Evolutionary conservation across 176 grass and related monocot species (phyloP).

Genomic region (Poa pratensis): DNA sequence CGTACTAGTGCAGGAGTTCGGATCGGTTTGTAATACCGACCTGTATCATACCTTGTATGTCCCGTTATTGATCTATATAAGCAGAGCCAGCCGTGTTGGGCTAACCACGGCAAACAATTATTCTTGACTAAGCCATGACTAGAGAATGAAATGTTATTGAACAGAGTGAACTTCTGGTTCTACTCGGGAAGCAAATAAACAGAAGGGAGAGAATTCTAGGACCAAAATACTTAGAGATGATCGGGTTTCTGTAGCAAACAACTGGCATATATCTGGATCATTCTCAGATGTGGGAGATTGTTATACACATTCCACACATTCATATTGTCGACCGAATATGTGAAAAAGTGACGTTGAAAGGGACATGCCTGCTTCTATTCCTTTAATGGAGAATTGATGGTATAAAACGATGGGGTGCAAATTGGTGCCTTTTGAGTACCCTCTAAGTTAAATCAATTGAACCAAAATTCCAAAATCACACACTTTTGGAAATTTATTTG

Average conservation of each 20-base stretch:
- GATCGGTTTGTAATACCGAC: too few relatives aligned
- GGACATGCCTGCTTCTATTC: background rate
- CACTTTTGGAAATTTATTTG: background rate
- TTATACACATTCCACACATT: background rate
- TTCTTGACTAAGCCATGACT: too few relatives aligned
- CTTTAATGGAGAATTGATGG: background rate
- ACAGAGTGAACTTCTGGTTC: background rate
- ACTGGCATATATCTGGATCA: background rate
- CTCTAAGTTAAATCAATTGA: background rate
- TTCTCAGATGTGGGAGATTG: background rate
- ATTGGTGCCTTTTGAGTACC: background rate
- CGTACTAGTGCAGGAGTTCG: too few relatives aligned
- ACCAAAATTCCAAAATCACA: background rate
- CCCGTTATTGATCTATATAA: too few relatives aligned
- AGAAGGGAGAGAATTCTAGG: conserved; percentile 16
- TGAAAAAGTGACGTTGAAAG: background rate
- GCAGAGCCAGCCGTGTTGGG: too few relatives aligned
- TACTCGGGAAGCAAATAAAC: conserved; percentile 2
- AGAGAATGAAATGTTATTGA: conserved; percentile 30
- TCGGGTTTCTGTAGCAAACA: background rate
- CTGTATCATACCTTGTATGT: too few relatives aligned
- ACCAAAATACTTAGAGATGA: background rate
- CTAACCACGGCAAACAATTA: too few relatives aligned
- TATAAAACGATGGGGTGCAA: background rate
- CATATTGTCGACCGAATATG: background rate